Evolutionary conservation across 306 rosid genomes (phyloP), one percentile per base, ranked within the genome.

Genomic region (Vigna trinervia): DNA sequence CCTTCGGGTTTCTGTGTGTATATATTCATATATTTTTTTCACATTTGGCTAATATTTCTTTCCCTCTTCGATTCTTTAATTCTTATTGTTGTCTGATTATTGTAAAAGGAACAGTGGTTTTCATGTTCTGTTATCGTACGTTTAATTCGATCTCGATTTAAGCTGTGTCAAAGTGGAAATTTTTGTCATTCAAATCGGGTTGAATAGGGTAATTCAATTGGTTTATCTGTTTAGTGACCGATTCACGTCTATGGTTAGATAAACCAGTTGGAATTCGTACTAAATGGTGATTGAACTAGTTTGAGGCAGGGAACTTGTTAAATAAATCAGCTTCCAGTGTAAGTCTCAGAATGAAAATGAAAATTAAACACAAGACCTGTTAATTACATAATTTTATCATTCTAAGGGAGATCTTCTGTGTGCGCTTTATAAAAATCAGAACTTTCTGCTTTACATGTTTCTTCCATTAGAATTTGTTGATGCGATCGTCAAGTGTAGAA

Each of bases 1-100:
- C 68, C 3, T 52, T 48, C 60, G 34, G 23, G 23, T 48, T 38
- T 77, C 66, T 76, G n/a, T 74, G 34, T 69, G 66, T 72, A 38
- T 53, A 53, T 47, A 56, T 36, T 36, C 19, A 68, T 41, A 68
- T 41, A 17, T 69, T 4, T 67, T 46, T 74, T 69, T 54, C n/a
- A 47, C 38, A 53, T 45, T 43, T 61, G 0, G 52, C 60, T 51
- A 6, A 13, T 76, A 6, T 61, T 41, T n/a, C 23, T 51, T 53
- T 3, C 32, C 71, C 74, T 82, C 32, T 57, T 43, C 52, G 39
- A 36, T 54, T 77, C 75, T 4, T 62, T 15, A 22, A 47, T 12
- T 51, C 15, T 60, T 46, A 30, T 20, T 64, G 9, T 30, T 45
- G 3, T 65, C 60, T 79, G 23, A 19, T 68, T 69, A 14, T 4